Base-by-base conservation (phyloP, 306 rosid species). In the Trifolium subterraneum region DNA sequence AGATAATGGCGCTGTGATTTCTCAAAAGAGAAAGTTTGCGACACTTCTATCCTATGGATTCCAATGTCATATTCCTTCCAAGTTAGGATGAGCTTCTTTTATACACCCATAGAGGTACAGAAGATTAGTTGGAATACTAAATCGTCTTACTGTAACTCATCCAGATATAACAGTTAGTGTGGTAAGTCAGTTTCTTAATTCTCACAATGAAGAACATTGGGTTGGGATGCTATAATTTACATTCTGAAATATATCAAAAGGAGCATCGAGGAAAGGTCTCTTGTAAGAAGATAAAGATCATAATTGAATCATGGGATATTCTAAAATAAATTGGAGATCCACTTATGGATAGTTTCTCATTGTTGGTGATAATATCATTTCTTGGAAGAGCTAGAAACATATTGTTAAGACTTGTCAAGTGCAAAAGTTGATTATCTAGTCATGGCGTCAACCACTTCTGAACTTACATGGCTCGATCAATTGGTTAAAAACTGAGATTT, bases 291-390 rank as follows among this genome's bases (percentile, higher is more conserved):
- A 50, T 50, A 8, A 51, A 51, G 23, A 51, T 16, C 25, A 8
- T 51, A 51, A 4, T 7, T 3, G 25, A 51, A 51, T 16, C 58
- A 51, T 16, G 25, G 56, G 25, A 51, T 20, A 54, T 20, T 54
- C 60, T 18, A 51, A 16, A 50, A 8, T 50, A 12, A 58, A 5
- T 23, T 23, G 10, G 18, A 58, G 64, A 58, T 25, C 64, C 10
- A 22, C 64, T 6, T 6, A 16, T 2, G 18, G 10, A 25, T 25
- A 52, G 16, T 16, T 2, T 12, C 10, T 58, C 38, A 6, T 58
- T 58, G 38, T 58, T 58, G 64, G 36, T 58, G 64, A 58, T 23
- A 22, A 58, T 56, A 23, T 23, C 6, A 22, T 13, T 58, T 58
- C 19, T 59, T 25, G 64, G 10, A 59, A 59, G 39, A 7, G 64